These are phyloP conservation scores for Lomentospora prolificans DNA, from an alignment of 2,329 filamentous ascomycete species.

Conservation along the genomic window DNA sequence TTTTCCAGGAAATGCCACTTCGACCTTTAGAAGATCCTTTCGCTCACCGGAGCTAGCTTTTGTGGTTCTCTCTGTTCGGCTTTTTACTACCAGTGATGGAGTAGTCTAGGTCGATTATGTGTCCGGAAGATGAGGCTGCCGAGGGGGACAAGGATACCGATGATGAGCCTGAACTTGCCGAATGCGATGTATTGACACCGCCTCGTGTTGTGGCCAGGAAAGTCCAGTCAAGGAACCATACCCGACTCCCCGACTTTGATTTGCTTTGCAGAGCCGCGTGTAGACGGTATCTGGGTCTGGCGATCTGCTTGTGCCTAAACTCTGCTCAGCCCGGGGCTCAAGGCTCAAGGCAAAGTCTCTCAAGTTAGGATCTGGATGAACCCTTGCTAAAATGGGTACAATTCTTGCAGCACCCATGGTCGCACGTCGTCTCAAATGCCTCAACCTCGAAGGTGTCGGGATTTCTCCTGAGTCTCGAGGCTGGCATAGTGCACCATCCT, in stretches of 20 bases:
- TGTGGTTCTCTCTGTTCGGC: constrained; percentile 18
- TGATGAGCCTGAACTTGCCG: not conserved
- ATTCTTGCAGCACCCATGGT: constrained; percentile 42
- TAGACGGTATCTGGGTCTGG: not conserved
- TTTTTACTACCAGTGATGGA: constrained; percentile 15
- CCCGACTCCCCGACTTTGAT: not conserved
- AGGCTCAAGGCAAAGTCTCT: not conserved
- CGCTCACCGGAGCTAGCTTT: too few relatives aligned
- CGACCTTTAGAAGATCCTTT: too few relatives aligned
- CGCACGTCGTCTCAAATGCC: constrained; percentile 31
- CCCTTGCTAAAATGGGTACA: constrained; percentile 35
- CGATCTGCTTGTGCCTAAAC: constrained; percentile 2
- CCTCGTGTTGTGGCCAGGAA: not conserved
- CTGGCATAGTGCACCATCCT: constrained; percentile 40
- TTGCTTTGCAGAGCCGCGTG: not conserved
- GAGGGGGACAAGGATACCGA: constrained; percentile 14
- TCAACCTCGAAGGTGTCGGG: constrained; percentile 23
- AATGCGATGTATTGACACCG: not conserved
- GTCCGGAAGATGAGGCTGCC: constrained; percentile 16
- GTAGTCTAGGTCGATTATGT: constrained; percentile 21
- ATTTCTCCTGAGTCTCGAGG: constrained; percentile 21
- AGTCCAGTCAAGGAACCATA: not conserved
- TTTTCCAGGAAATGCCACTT: too few relatives aligned
- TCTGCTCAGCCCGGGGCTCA: not conserved
- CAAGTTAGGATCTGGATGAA: not conserved